These are phyloP conservation scores for Pezicula radicicola DNA, from an alignment of 2,329 filamentous ascomycete genomes.

Conservation along the genomic window DNA sequence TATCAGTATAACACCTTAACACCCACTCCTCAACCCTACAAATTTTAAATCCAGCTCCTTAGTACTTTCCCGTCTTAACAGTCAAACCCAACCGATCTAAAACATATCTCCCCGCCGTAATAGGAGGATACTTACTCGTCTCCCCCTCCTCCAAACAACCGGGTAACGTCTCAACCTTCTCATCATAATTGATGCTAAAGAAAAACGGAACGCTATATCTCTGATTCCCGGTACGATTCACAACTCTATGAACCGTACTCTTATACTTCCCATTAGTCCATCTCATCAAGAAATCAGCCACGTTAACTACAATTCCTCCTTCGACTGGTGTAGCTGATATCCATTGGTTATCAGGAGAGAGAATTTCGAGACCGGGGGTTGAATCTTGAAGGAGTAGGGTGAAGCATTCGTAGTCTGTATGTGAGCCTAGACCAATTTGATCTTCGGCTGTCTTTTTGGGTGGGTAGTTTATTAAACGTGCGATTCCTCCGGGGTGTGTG, in stretches of 20 bases:
- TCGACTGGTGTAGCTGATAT: conserved; percentile 38
- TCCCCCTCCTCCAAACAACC: conserved; percentile 24
- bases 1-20: too few relatives aligned
- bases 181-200: conserved; percentile 34
- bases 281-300: conserved; percentile 45
- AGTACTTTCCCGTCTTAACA: conserved; percentile 24
- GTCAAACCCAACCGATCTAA: conserved; percentile 25
- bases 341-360: conserved; percentile 43
- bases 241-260: conserved; percentile 51
- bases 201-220: conserved; percentile 57
- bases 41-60: not conserved
- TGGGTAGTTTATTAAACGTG: conserved; percentile 48
- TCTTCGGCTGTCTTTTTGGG: conserved; percentile 31
- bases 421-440: conserved; percentile 38
- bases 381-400: conserved; percentile 52
- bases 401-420: conserved; percentile 55
- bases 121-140: conserved; percentile 23
- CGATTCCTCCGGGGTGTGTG: conserved; percentile 39
- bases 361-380: conserved; percentile 48
- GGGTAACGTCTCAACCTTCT: conserved; percentile 25
- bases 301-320: conserved; percentile 48
- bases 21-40: too few relatives aligned
- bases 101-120: conserved; percentile 26
- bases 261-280: conserved; percentile 52
- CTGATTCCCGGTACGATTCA: conserved; percentile 47